Percentiles rank a stretch among this genome's conserved stretches.
phyloP scores from a whole-genome alignment of 495 filamentous ascomycete species.

The Lepraria neglecta region DNA sequence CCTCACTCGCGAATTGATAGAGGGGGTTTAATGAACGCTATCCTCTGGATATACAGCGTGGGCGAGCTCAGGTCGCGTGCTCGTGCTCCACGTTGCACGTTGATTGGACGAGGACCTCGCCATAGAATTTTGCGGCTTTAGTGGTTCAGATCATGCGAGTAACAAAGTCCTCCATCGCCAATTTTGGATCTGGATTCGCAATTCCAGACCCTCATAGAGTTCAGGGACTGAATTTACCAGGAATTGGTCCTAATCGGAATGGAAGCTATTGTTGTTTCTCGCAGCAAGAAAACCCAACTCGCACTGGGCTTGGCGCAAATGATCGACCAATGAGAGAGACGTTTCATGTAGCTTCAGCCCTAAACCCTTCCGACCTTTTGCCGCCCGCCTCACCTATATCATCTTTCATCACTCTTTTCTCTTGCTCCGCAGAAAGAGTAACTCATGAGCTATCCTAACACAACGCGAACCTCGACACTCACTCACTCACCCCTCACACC shows the following conservation, averaged over 20 bases:
- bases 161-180: background rate
- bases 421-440: slow-evolving; percentile 1
- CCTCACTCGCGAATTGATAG: background rate
- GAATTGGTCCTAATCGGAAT: too few relatives aligned
- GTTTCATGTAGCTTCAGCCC: background rate
- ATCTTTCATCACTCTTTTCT: slow-evolving; percentile 13
- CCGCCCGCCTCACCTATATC: slow-evolving; percentile 7
- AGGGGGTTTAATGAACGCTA: slow-evolving; percentile 2
- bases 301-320: background rate
- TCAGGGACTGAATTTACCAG: too few relatives aligned
- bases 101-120: slow-evolving; percentile 12
- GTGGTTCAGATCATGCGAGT: background rate
- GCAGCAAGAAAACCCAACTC: background rate
- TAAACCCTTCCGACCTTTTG: slow-evolving; percentile 13
- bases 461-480: slow-evolving; percentile 14
- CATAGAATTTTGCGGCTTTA: slow-evolving; percentile 7
- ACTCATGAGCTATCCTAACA: slow-evolving; percentile 19
- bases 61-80: slow-evolving; percentile 8
- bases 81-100: slow-evolving; percentile 11
- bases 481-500: slow-evolving; percentile 7
- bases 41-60: slow-evolving; percentile 9
- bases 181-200: too few relatives aligned
- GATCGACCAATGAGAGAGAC: background rate
- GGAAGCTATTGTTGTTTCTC: too few relatives aligned
- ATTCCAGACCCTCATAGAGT: too few relatives aligned